Evolutionary conservation across 306 rosid genomes (phyloP).

Genomic region (Arachis stenosperma): DNA sequence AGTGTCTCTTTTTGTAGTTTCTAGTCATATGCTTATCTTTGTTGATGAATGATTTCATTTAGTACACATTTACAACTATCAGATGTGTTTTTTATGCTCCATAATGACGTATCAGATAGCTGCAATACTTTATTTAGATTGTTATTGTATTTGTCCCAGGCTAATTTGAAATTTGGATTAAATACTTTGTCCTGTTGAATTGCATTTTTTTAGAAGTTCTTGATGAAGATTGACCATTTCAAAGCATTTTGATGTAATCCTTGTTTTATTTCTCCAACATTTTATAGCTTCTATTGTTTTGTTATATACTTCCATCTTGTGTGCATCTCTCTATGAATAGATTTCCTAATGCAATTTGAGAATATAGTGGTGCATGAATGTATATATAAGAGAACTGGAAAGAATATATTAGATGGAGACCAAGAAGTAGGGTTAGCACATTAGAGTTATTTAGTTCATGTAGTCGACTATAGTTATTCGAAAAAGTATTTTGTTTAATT

Average conservation of each 20-base stretch:
- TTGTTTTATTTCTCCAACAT: too few species aligned
- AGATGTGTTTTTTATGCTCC: constrained; percentile 23
- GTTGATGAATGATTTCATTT: not conserved
- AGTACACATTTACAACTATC: not conserved
- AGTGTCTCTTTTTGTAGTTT: constrained; percentile 2
- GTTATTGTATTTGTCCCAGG: constrained; percentile 5
- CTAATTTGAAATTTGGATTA: constrained; percentile 8
- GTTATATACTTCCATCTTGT: too few species aligned
- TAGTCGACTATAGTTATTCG: not conserved
- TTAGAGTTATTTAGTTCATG: not conserved
- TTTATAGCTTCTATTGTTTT: too few species aligned
- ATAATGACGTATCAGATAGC: constrained; percentile 14
- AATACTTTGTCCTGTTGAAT: not conserved
- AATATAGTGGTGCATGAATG: too few species aligned
- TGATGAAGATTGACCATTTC: constrained; percentile 3
- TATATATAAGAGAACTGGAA: too few species aligned
- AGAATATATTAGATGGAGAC: too few species aligned
- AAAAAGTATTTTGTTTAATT: not conserved
- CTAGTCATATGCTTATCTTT: not conserved
- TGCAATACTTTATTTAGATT: constrained; percentile 16
- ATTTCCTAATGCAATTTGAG: too few species aligned
- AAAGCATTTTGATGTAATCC: not conserved
- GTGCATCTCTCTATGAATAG: too few species aligned
- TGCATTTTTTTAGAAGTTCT: not conserved
- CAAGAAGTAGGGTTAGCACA: not conserved